Conservation (phyloP, 148 eudicot species). For the Vaccinium darrowii region DNA sequence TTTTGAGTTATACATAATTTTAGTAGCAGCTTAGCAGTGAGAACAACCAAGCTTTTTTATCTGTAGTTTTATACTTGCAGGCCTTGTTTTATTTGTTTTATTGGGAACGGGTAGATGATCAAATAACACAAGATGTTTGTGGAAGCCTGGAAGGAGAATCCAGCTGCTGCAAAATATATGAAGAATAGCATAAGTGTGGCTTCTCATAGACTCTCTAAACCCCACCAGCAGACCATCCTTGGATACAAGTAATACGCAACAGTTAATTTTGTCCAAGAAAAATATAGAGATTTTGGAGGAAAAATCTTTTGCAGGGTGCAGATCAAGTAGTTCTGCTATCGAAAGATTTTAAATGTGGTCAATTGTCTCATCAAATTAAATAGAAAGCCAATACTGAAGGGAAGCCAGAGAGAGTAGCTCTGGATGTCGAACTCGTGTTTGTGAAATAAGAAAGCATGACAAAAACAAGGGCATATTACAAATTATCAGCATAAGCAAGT, state of each 20-base stretch:
- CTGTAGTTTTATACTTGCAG: background rate
- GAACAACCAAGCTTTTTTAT: background rate
- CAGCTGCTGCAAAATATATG: slow-evolving; percentile 29
- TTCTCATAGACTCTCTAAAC: slow-evolving; percentile 62
- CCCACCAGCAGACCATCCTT: slow-evolving; percentile 65
- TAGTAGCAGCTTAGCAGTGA: background rate
- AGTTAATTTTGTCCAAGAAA: slow-evolving; percentile 33
- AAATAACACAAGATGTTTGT: slow-evolving; percentile 44
- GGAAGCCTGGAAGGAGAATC: slow-evolving; percentile 32
- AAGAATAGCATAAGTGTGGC: slow-evolving; percentile 43
- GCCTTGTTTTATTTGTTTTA: slow-evolving; percentile 31
- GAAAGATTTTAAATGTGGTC: too few relatives aligned
- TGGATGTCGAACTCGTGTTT: slow-evolving; percentile 22
- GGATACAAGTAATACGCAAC: slow-evolving; percentile 37
- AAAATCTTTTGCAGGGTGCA: slow-evolving; percentile 8
- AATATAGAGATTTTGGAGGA: slow-evolving; percentile 44
- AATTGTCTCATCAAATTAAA: too few relatives aligned
- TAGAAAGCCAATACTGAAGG: too few relatives aligned
- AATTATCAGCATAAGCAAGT: background rate
- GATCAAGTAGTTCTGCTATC: too few relatives aligned
- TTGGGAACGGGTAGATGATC: slow-evolving; percentile 61
- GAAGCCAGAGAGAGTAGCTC: too few relatives aligned
- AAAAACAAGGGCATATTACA: background rate
- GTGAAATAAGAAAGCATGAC: slow-evolving; percentile 35
- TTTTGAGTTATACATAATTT: background rate